phyloP scores from a whole-genome alignment of 441 rosid species.

The Eugenia klotzschiana region DNA sequence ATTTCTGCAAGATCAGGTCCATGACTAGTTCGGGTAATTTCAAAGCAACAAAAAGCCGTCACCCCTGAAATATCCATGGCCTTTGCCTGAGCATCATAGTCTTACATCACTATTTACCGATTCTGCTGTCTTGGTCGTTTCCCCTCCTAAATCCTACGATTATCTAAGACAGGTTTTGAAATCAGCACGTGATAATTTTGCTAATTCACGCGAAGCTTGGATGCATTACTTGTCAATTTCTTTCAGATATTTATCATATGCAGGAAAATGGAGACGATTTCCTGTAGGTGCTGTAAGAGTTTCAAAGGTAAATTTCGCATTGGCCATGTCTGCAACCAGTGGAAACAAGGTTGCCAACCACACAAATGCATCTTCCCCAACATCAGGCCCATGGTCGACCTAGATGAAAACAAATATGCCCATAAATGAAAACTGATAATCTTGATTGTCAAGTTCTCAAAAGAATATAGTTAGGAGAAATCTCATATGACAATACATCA shows the following conservation, averaged over 20 bases:
- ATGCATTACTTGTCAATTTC: constrained; percentile 55
- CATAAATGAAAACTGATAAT: not conserved
- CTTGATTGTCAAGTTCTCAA: not conserved
- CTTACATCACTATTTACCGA: not conserved
- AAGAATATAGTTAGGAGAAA: not conserved
- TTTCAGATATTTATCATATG: constrained; percentile 60
- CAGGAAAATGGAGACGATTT: constrained; percentile 62
- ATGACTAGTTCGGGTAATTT: not conserved
- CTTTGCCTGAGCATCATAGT: not conserved
- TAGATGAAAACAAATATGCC: constrained; percentile 1
- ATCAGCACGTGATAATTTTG: not conserved
- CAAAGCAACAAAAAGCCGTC: not conserved
- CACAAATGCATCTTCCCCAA: constrained; percentile 76
- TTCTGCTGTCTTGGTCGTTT: not conserved
- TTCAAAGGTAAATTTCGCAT: constrained; percentile 78
- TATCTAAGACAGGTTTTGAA: not conserved
- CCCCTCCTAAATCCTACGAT: not conserved
- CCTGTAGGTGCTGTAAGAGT: constrained; percentile 67
- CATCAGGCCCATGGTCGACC: constrained; percentile 62
- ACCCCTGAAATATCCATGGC: not conserved
- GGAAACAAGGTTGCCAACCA: constrained; percentile 70
- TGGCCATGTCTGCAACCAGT: constrained; percentile 48
- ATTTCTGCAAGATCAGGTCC: not conserved
- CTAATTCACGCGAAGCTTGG: not conserved
- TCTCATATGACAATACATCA: not conserved